Conservation (phyloP, 257 asterid genomes). For the Echium plantagineum region DNA sequence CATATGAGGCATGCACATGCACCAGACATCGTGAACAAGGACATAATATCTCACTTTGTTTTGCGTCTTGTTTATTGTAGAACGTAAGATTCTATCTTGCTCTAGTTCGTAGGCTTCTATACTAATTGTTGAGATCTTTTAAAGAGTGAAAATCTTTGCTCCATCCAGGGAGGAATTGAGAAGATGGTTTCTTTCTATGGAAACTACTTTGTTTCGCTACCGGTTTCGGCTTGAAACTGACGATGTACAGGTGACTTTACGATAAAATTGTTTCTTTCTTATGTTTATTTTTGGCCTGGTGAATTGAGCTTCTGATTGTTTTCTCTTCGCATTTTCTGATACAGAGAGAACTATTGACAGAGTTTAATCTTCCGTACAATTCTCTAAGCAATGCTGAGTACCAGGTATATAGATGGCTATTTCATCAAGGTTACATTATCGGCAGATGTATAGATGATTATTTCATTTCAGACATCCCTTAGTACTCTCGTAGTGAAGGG, state of each 20-base stretch:
- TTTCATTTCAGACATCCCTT: not conserved
- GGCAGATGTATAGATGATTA: slow-evolving; percentile 38
- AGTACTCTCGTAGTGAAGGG: not conserved
- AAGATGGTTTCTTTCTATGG: slow-evolving; percentile 88
- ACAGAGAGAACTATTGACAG: slow-evolving; percentile 58
- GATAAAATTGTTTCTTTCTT: slow-evolving; percentile 7
- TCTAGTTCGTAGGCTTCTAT: slow-evolving; percentile 2
- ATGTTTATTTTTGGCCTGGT: slow-evolving; percentile 4
- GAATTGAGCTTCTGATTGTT: slow-evolving; percentile 11
- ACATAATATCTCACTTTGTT: slow-evolving; percentile 85
- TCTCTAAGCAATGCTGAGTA: slow-evolving; percentile 63
- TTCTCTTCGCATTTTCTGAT: slow-evolving; percentile 7
- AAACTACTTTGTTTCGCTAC: slow-evolving; percentile 71
- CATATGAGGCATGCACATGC: slow-evolving; percentile 61
- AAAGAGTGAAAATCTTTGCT: slow-evolving; percentile 1
- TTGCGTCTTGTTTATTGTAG: slow-evolving; percentile 92
- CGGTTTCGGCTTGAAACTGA: slow-evolving; percentile 47
- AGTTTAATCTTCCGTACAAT: slow-evolving; percentile 82
- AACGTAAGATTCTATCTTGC: slow-evolving; percentile 36
- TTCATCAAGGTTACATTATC: not conserved
- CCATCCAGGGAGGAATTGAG: slow-evolving; percentile 65
- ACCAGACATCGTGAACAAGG: slow-evolving; percentile 57
- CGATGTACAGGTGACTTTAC: slow-evolving; percentile 59
- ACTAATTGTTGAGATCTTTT: not conserved
- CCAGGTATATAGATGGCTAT: slow-evolving; percentile 40